phyloP scores from a whole-genome alignment of 2,329 filamentous ascomycete species.

The Lithohypha guttulata region DNA sequence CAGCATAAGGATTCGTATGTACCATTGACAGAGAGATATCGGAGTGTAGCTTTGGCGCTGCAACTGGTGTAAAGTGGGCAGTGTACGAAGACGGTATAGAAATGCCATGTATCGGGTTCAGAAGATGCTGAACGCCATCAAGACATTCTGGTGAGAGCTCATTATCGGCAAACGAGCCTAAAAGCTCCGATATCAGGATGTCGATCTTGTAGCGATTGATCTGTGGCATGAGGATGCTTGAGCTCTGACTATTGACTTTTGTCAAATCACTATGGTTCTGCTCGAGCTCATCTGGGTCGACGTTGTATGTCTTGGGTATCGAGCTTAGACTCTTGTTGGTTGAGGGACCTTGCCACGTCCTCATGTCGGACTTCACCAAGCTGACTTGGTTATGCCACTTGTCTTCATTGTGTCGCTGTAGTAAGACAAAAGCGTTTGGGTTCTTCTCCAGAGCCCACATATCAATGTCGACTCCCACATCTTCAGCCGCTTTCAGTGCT shows the following conservation, averaged over 20 bases:
- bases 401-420: slow-evolving; percentile 72
- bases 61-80: slow-evolving; percentile 83
- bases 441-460: slow-evolving; percentile 95
- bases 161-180: slow-evolving; percentile 94
- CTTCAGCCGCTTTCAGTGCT: slow-evolving; percentile 67
- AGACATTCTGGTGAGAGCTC: slow-evolving; percentile 94
- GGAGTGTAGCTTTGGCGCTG: slow-evolving; percentile 72
- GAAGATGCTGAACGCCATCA: slow-evolving; percentile 84
- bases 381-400: slow-evolving; percentile 74
- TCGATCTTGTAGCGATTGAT: slow-evolving; percentile 47
- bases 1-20: slow-evolving; percentile 55
- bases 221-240: slow-evolving; percentile 12
- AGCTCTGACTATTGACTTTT: slow-evolving; percentile 13
- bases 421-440: slow-evolving; percentile 88
- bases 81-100: slow-evolving; percentile 92
- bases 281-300: slow-evolving; percentile 23
- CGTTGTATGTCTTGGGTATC: slow-evolving; percentile 19
- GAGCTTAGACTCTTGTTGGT: slow-evolving; percentile 10
- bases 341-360: slow-evolving; percentile 76
- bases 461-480: slow-evolving; percentile 65
- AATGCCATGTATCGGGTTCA: slow-evolving; percentile 71
- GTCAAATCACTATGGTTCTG: slow-evolving; percentile 27
- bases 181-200: slow-evolving; percentile 84
- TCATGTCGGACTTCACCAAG: slow-evolving; percentile 94
- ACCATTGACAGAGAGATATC: slow-evolving; percentile 59